phyloP scores from a whole-genome alignment of 352 stramenopile species.

The Phytophthora macrochlamydospora region DNA sequence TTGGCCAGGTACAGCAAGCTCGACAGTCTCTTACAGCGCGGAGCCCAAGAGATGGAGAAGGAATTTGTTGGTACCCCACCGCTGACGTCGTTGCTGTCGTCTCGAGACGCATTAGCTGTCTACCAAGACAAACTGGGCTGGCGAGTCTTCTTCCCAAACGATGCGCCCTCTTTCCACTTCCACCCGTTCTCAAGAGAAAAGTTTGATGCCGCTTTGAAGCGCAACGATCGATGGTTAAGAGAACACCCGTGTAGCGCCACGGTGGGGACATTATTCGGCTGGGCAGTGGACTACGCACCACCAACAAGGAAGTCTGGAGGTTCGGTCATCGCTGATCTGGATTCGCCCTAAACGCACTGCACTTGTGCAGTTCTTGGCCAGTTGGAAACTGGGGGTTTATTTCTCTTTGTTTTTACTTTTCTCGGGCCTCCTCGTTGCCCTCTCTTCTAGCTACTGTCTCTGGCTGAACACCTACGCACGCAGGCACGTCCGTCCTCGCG shows the following conservation, averaged over 20 bases:
- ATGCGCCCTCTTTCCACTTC: constrained; percentile 9
- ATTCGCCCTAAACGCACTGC: too few relatives aligned
- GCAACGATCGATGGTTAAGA: background rate
- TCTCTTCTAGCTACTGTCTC: too few relatives aligned
- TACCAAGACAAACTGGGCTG: background rate
- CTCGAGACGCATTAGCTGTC: background rate
- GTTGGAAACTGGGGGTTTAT: too few relatives aligned
- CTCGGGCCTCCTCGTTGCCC: too few relatives aligned
- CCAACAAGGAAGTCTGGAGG: background rate
- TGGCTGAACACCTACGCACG: too few relatives aligned
- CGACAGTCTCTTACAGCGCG: background rate
- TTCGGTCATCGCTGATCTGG: background rate
- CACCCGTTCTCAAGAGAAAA: background rate
- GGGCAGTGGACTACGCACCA: constrained; percentile 8
- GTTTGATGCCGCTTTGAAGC: background rate
- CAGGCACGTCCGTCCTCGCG: too few relatives aligned
- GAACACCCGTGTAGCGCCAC: background rate
- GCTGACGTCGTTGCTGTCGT: background rate
- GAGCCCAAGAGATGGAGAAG: background rate
- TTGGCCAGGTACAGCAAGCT: background rate
- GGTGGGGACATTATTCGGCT: constrained; percentile 7
- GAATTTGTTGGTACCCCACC: background rate
- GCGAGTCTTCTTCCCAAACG: constrained; percentile 5
- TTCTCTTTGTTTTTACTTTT: too few relatives aligned
- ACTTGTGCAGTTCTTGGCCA: too few relatives aligned